Evolutionary conservation across 2,329 filamentous ascomycete genomes (phyloP), one percentile per base, ranked within the genome.

Genomic region (Ambrosiella cleistominuta): DNA sequence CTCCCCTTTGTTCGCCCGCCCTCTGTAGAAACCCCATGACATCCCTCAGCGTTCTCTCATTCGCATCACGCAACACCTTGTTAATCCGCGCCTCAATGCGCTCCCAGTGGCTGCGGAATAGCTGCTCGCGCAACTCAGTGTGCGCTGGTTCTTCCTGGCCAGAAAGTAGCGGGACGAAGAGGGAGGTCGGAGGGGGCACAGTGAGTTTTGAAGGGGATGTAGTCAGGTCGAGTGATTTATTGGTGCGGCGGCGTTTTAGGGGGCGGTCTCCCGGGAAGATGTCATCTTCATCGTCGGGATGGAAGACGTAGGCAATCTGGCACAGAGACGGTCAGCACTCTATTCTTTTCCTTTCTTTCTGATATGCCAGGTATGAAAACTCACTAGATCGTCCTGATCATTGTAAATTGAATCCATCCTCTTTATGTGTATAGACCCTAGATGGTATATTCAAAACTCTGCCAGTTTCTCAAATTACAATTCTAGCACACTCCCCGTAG

Each of bases 81-180:
- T 83, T 76, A 55, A 90, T 83, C 35, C 79, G 76, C 51, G 70
- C 67, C 61, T 88, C 78, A 63, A 87, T 78, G 44, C 74, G 70
- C 1, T 71, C 69, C 88, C 88, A 93, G 54, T 79, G 72, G 57
- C 74, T 69, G 55, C 80, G 70, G 67, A 82, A 91, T 2, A 80
- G 71, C 51, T 73, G 69, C 65, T 81, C 74, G 19, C 87, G 76
- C 56, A 81, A 68, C 7, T 67, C 66, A 19, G 77, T 72, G 57
- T 72, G 74, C 38, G 72, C 71, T 1, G 71, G 63, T 50, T 67
- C 70, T 67, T 85, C 82, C 0, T 68, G 66, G 2, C 79, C 80
- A 60, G 74, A 72, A 7, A 85, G 68, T 15, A 85, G 70, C 7
- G 74, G 70, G 17, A 75, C 71, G 60, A 81, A 84, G 1, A 64